These are phyloP conservation scores for Magnaporthales sp. DNA, from an alignment of 2,329 filamentous ascomycete species.

Conservation along the genomic window DNA sequence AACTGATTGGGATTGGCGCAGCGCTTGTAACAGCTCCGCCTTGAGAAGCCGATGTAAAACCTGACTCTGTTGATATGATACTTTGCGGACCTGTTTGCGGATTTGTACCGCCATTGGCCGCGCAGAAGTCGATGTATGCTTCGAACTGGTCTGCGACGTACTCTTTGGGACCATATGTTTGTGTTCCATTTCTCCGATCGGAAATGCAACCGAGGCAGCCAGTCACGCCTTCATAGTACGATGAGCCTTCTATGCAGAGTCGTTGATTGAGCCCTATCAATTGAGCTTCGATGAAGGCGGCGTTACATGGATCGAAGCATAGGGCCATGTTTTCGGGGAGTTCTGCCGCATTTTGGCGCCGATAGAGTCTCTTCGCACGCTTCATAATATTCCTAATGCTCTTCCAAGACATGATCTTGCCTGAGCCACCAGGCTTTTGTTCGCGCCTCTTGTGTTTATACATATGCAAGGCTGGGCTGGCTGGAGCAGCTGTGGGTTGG, in stretches of 20 bases:
- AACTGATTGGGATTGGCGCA: constrained; percentile 3
- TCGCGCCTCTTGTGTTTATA: constrained; percentile 11
- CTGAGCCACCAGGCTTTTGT: constrained; percentile 2
- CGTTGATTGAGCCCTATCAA: constrained; percentile 32
- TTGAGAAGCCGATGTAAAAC: constrained; percentile 9
- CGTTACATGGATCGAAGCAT: constrained; percentile 47
- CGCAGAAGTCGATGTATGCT: constrained; percentile 39
- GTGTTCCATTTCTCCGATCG: constrained; percentile 14
- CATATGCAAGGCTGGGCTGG: constrained; percentile 5
- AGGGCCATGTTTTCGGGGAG: constrained; percentile 18
- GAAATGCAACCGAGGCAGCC: constrained; percentile 35
- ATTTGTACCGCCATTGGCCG: constrained; percentile 1
- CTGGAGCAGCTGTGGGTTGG: constrained; percentile 16
- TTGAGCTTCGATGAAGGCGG: constrained; percentile 35
- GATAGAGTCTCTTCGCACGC: constrained; percentile 6
- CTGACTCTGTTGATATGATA: constrained; percentile 4
- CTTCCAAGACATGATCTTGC: background rate
- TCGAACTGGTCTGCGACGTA: constrained; percentile 29
- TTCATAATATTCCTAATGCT: constrained; percentile 4
- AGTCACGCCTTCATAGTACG: constrained; percentile 27
- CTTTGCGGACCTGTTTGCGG: constrained; percentile 1
- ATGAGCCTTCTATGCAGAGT: constrained; percentile 34
- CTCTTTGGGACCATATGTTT: constrained; percentile 17
- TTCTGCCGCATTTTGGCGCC: background rate
- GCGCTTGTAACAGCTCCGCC: background rate